These are phyloP conservation scores for Cercospora beticola DNA, from an alignment of 2,329 filamentous ascomycete genomes.

Conservation along the genomic window DNA sequence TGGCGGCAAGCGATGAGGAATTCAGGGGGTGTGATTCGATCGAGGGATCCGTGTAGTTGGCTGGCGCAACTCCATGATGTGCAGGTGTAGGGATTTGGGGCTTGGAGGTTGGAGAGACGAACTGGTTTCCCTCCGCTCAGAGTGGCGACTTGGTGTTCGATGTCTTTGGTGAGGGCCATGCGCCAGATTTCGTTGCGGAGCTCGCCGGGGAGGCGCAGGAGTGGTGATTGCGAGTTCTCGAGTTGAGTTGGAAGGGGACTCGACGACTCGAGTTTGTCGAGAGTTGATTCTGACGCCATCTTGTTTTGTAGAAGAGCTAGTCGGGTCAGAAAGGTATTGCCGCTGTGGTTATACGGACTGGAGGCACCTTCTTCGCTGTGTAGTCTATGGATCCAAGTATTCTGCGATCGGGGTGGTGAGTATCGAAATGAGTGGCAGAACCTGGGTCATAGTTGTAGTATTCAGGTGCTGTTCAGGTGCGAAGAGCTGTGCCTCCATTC, in stretches of 20 bases:
- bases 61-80: background rate
- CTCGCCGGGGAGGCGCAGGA: background rate
- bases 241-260: background rate
- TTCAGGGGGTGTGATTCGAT: background rate
- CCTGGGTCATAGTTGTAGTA: background rate
- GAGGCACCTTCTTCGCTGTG: background rate
- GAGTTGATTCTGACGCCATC: background rate
- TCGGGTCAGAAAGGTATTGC: background rate
- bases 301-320: background rate
- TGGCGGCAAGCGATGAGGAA: background rate
- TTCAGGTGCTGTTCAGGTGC: too few relatives aligned
- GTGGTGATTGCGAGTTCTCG: background rate
- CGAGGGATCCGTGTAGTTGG: background rate
- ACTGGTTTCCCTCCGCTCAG: background rate
- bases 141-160: background rate
- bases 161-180: background rate
- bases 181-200: background rate
- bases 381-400: background rate
- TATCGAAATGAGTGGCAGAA: background rate
- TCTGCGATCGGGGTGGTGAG: background rate
- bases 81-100: too few relatives aligned
- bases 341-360: background rate
- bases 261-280: background rate
- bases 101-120: too few relatives aligned
- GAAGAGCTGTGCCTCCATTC: background rate